Base-by-base conservation (phyloP, 2,329 filamentous ascomycete species). In the Gnomoniopsis sp. region DNA sequence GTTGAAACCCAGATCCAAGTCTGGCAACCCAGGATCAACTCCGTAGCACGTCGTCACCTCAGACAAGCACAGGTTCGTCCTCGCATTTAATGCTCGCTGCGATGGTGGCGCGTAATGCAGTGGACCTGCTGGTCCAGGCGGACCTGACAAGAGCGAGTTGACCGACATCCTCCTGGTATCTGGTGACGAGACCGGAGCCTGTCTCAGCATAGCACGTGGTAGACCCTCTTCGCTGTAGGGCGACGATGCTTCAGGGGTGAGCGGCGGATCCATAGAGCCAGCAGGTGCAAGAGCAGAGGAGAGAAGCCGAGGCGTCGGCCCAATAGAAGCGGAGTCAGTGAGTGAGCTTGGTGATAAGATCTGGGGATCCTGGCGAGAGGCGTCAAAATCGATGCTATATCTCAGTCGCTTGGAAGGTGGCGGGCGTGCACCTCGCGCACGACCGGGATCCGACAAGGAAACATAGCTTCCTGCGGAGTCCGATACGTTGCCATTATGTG, bases 1-100 rank as follows among this genome's bases (percentile, higher is more conserved):
- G 65, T 93, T 93, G 53, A 80, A 83, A 30, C 85, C 84, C 1
- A 89, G 74, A 65, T 93, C 90, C 21, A 84, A 74, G 71, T 93
- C 90, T 11, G 81, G 80, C 61, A 85, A 78, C 1, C 90, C 90
- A 57, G 84, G 78, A 67, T 93, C 90, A 60, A 89, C 82, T 6
- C 90, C 90, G 68, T 89, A 91, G 47, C 79, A 83, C 7, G 73
- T 79, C 38, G 73, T 72, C 63, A 76, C 67, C 60, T 74, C 63
- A 60, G 64, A 43, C 23, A 61, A 36, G 49, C 58, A 60, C 30
- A 62, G 36, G 8, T 48, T 62, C 11, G 57, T 56, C 38, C 49
- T 55, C 11, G 60, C 60, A 30, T 59, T 62, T 21, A 62, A 36
- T 15, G 60, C 57, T n/a, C 60, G 55, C 47, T 62, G 52, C 19